Percentiles rank a stretch among this genome's conserved stretches.
Conservation (phyloP, 345 rosid species). For the Hypericum perforatum region DNA sequence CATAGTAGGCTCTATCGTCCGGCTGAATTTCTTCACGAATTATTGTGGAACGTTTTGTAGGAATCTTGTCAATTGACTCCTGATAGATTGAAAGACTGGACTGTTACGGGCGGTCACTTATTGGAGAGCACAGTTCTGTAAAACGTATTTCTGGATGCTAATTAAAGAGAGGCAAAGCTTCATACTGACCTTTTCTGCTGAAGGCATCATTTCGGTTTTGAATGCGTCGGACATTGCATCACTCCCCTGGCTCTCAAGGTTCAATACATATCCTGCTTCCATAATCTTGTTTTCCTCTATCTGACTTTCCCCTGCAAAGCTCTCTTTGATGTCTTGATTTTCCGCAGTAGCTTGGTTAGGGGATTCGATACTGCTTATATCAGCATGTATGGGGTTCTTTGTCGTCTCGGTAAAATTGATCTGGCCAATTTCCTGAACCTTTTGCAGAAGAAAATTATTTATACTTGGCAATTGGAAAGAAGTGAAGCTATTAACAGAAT, state of each 20-base stretch:
- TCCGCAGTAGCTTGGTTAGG: constrained; percentile 12
- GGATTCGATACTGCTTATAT: constrained; percentile 12
- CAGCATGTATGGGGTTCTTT: constrained; percentile 15
- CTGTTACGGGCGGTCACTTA: neutral
- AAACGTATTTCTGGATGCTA: no score
- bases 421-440: constrained; percentile 8
- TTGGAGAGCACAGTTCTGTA: no score
- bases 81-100: constrained; percentile 18
- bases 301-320: constrained; percentile 9
- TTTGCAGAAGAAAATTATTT: constrained; percentile 8
- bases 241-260: constrained; percentile 6
- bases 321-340: constrained; percentile 17
- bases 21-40: constrained; percentile 15
- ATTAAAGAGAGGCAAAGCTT: no score
- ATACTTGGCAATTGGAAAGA: neutral
- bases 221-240: constrained; percentile 15
- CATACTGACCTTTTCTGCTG: constrained; percentile 29
- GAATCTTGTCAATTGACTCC: constrained; percentile 18
- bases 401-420: constrained; percentile 12
- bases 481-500: neutral
- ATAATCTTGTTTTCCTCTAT: constrained; percentile 8
- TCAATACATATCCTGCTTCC: constrained; percentile 5
- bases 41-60: constrained; percentile 7
- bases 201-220: constrained; percentile 15
- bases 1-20: constrained; percentile 15